Conservation (phyloP, 495 filamentous ascomycete species). For the Chaetomium cochliodes region DNA sequence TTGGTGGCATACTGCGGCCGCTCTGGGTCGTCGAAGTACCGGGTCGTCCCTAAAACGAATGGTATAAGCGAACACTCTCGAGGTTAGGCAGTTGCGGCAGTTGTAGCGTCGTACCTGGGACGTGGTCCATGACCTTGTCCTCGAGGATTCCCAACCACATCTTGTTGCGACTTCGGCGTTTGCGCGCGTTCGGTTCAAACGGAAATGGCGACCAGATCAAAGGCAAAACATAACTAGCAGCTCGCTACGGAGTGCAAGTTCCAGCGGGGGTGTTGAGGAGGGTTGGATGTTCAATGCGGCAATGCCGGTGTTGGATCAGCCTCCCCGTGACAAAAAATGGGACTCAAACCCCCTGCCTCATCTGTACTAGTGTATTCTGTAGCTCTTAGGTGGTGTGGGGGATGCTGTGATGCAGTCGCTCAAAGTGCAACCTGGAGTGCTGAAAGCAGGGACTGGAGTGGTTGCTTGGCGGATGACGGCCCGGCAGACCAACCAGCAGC, state of each 20-base stretch:
- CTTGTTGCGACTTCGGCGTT: slow-evolving; percentile 20
- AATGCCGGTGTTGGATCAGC: background rate
- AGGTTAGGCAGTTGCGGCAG: background rate
- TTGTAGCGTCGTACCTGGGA: slow-evolving; percentile 60
- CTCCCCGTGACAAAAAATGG: background rate
- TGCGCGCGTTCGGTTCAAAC: background rate
- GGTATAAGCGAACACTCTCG: slow-evolving; percentile 8
- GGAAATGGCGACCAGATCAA: background rate
- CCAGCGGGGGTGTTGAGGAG: background rate
- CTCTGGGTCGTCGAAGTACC: slow-evolving; percentile 59
- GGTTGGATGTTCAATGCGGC: background rate
- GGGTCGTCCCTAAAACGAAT: slow-evolving; percentile 55
- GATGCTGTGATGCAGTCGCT: background rate
- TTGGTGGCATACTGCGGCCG: slow-evolving; percentile 44
- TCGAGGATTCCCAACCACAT: slow-evolving; percentile 89
- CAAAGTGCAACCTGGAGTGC: background rate
- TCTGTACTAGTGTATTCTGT: too few species aligned
- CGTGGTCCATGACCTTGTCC: slow-evolving; percentile 58
- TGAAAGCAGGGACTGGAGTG: background rate
- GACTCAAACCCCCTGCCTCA: background rate
- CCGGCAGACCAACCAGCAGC: slow-evolving; percentile 4
- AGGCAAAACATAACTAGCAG: slow-evolving; percentile 10
- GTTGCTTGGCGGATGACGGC: background rate
- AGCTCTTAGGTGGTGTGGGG: too few species aligned
- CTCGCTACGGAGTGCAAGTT: background rate